A percentile compares a stretch with the other conserved stretches of the same genome.
phyloP scores from a whole-genome alignment of 805 yeast species.

The Teunomyces pallodes region DNA sequence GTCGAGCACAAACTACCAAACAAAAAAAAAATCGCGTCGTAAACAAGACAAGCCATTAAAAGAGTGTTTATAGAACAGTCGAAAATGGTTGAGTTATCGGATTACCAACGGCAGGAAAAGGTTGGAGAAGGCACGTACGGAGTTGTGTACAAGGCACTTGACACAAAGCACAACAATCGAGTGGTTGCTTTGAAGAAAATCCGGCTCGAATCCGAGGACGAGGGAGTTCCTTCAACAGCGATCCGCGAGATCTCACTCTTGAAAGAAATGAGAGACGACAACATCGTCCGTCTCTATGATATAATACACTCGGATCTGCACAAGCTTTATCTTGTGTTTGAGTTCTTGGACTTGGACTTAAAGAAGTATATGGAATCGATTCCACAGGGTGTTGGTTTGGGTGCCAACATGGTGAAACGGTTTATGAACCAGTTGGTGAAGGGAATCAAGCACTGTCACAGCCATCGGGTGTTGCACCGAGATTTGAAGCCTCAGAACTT shows the following conservation, averaged over 20 bases:
- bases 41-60: background rate
- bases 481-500: constrained; percentile 96
- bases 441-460: constrained; percentile 91
- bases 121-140: constrained; percentile 99
- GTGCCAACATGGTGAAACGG: constrained; percentile 84
- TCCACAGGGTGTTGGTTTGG: constrained; percentile 87
- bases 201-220: constrained; percentile 93
- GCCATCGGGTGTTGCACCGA: constrained; percentile 90
- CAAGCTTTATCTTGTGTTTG: constrained; percentile 89
- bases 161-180: constrained; percentile 84
- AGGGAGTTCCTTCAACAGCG: constrained; percentile 98
- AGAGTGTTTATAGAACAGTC: background rate
- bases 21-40: background rate
- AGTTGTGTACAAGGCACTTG: constrained; percentile 94
- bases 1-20: background rate
- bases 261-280: constrained; percentile 91
- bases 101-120: constrained; percentile 91
- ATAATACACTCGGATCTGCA: constrained; percentile 94
- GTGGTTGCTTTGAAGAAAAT: constrained; percentile 94
- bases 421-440: constrained; percentile 89
- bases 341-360: constrained; percentile 88
- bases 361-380: constrained; percentile 96
- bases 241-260: constrained; percentile 92
- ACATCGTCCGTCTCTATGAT: constrained; percentile 87
- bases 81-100: constrained; percentile 80